phyloP scores from a whole-genome alignment of 164 flowering plant genomes.

The Paratinospora sagittata region DNA sequence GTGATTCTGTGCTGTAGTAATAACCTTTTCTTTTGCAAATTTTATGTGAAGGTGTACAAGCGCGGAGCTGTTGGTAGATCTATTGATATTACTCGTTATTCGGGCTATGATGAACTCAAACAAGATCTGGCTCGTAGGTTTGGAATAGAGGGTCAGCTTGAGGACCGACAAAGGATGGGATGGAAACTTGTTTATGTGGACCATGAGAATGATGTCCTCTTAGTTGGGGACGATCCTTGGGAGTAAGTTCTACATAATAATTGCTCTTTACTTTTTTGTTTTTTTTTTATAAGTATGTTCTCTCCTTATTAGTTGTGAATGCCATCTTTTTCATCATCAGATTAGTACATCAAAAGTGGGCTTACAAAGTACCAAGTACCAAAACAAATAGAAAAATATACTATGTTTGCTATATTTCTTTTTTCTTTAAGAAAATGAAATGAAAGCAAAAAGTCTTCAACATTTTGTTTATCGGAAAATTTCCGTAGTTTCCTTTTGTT shows the following conservation, averaged over 20 bases:
- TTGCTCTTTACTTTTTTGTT: not conserved
- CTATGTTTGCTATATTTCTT: no score
- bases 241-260: slow-evolving; percentile 57
- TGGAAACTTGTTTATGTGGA: slow-evolving; percentile 97
- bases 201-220: slow-evolving; percentile 84
- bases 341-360: not conserved
- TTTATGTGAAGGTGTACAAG: slow-evolving; percentile 65
- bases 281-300: not conserved
- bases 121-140: slow-evolving; percentile 94
- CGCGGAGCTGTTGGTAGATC: slow-evolving; percentile 98
- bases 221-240: slow-evolving; percentile 99
- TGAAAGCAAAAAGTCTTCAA: no score
- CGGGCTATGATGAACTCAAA: slow-evolving; percentile 89
- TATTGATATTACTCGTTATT: slow-evolving; percentile 80
- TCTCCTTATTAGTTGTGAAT: not conserved
- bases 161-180: slow-evolving; percentile 76
- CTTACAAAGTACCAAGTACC: no score
- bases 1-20: not conserved
- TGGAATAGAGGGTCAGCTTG: slow-evolving; percentile 96
- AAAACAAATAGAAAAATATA: no score
- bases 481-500: not conserved
- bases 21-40: slow-evolving; percentile 9
- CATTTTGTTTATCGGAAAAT: no score
- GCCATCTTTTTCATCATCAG: not conserved
- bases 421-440: no score